Percentiles rank a stretch among this genome's conserved stretches.
Conservation (phyloP, 2,329 filamentous ascomycete species). For the Penicillium griseofulvum region DNA sequence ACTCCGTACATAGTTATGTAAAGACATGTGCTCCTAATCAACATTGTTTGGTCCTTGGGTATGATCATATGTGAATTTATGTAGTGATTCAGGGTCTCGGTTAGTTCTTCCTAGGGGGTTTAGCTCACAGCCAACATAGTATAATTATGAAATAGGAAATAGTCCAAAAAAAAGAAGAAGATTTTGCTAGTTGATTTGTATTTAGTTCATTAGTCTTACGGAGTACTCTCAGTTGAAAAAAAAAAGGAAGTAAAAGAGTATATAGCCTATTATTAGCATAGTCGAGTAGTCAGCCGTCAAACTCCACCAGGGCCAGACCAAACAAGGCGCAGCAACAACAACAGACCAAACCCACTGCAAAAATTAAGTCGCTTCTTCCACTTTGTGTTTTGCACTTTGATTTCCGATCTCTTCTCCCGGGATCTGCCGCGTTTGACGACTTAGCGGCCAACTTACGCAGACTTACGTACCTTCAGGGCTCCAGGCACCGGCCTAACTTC, state of each 20-base stretch:
- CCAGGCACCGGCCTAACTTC: conserved; percentile 4
- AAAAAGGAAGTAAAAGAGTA: not conserved
- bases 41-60: too few species aligned
- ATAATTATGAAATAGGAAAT: not conserved
- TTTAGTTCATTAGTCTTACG: not conserved
- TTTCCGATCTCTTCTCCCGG: conserved; percentile 4
- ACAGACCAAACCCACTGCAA: not conserved
- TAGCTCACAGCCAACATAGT: not conserved
- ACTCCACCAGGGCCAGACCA: conserved; percentile 22
- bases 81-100: not conserved
- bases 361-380: conserved; percentile 6
- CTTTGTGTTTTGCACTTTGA: conserved; percentile 9
- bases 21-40: too few species aligned
- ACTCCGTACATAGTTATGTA: too few species aligned
- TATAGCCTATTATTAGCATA: conserved; percentile 8
- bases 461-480: conserved; percentile 3
- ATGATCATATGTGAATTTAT: not conserved
- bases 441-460: conserved; percentile 1
- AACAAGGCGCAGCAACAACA: conserved; percentile 26
- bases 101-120: not conserved
- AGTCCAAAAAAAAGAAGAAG: not conserved
- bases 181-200: not conserved
- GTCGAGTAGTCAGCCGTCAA: conserved; percentile 15
- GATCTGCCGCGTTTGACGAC: conserved; percentile 2
- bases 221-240: too few species aligned